phyloP scores from a whole-genome alignment of 2,329 filamentous ascomycete genomes.

The Colletotrichum siamense region DNA sequence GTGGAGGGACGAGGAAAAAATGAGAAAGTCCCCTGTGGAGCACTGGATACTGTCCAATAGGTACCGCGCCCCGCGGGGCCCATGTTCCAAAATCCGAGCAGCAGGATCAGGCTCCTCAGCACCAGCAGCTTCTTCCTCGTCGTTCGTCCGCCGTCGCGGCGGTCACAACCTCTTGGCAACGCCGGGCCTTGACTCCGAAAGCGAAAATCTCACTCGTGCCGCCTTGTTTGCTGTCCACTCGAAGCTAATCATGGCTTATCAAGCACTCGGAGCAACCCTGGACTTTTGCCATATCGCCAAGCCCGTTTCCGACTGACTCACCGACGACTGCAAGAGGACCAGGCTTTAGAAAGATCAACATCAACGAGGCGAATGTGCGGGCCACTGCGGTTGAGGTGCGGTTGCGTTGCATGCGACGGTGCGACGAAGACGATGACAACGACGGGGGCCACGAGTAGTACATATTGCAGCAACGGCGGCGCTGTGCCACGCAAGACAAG shows the following conservation, averaged over 20 bases:
- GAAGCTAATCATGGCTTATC: neutral
- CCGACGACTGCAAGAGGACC: neutral
- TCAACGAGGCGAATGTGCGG: neutral
- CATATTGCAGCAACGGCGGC: neutral
- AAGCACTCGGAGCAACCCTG: neutral
- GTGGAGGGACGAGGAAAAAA: neutral
- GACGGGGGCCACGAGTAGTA: neutral
- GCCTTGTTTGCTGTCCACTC: neutral
- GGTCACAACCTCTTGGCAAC: neutral
- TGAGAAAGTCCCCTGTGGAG: neutral
- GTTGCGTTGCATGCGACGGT: neutral
- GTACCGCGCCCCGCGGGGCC: neutral
- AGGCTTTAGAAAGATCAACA: neutral
- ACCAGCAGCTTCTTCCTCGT: neutral
- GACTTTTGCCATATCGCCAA: neutral
- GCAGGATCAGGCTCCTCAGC: neutral
- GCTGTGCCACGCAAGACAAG: neutral
- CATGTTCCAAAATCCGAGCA: neutral
- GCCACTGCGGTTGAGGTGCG: neutral
- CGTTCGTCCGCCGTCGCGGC: conserved; percentile 8
- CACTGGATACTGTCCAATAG: neutral
- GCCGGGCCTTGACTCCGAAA: neutral
- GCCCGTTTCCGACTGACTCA: neutral
- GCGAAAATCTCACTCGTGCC: neutral
- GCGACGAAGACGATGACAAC: neutral